These are phyloP conservation scores for Sporothrix brasiliensis DNA, from an alignment of 2,329 filamentous ascomycete genomes.

Conservation along the genomic window DNA sequence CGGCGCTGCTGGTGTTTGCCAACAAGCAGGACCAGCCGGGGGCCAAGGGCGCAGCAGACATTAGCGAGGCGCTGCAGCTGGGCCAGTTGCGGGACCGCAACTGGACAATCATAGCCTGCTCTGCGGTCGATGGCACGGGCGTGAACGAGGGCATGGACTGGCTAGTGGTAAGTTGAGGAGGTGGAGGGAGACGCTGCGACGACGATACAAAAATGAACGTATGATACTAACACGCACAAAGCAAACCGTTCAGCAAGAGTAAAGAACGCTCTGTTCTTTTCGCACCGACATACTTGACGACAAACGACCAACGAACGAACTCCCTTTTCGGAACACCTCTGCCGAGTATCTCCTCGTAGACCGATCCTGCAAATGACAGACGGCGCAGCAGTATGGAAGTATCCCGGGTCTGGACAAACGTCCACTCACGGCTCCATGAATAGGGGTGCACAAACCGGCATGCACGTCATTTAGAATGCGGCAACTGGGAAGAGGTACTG, in stretches of 20 bases:
- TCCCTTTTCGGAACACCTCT: not conserved
- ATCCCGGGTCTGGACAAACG: not conserved
- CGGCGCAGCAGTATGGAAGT: no score
- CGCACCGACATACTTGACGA: conserved; percentile 3
- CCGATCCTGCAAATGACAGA: not conserved
- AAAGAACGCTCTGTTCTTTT: conserved; percentile 38
- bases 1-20: conserved; percentile 89
- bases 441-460: not conserved
- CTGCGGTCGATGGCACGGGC: conserved; percentile 90
- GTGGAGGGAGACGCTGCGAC: not conserved
- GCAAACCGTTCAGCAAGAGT: conserved; percentile 51
- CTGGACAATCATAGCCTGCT: conserved; percentile 99
- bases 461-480: not conserved
- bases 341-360: not conserved
- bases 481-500: not conserved
- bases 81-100: conserved; percentile 93
- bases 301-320: conserved; percentile 12
- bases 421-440: not conserved
- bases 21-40: conserved; percentile 99
- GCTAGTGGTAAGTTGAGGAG: conserved; percentile 72
- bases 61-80: conserved; percentile 87
- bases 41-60: conserved; percentile 93
- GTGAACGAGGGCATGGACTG: conserved; percentile 99
- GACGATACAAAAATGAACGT: not conserved
- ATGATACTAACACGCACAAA: conserved; percentile 33